A percentile compares a stretch with the other conserved stretches of the same genome.
Evolutionary conservation across 768 basidiomycete species (phyloP).

Genomic region (Boletus barrowsii): DNA sequence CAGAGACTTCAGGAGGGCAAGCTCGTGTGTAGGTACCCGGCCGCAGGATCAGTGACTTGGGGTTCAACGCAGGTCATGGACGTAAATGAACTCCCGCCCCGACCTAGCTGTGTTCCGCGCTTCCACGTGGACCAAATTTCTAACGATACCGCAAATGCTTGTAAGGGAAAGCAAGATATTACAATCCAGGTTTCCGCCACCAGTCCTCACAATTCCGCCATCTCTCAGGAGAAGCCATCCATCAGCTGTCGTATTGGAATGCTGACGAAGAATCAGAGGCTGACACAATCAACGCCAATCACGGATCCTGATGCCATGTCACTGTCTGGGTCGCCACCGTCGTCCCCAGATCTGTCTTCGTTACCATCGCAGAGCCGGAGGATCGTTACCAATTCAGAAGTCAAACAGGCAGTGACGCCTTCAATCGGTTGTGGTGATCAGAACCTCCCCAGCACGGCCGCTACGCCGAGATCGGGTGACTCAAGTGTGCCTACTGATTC

Average conservation of each 20-base stretch:
- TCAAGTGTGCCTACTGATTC: not conserved
- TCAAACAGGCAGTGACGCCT: not conserved
- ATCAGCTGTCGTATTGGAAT: not conserved
- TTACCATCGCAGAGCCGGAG: conserved; percentile 9
- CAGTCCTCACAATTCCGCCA: not conserved
- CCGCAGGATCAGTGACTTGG: not conserved
- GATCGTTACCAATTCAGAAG: not conserved
- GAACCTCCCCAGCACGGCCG: no score
- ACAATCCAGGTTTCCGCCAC: not conserved
- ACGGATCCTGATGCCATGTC: not conserved
- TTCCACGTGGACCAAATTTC: not conserved
- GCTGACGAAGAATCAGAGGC: not conserved
- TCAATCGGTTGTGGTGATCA: not conserved
- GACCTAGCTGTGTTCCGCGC: conserved; percentile 2
- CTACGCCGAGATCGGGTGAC: no score
- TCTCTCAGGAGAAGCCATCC: no score
- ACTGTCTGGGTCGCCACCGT: not conserved
- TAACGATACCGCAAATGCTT: not conserved
- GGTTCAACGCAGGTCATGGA: not conserved
- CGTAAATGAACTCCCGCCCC: not conserved
- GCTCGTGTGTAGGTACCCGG: not conserved
- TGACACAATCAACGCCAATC: not conserved
- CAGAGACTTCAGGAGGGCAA: not conserved
- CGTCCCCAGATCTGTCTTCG: not conserved
- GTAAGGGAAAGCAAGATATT: not conserved